These are phyloP conservation scores for Astrocystis sublimbata DNA, from an alignment of 495 filamentous ascomycete species.

Conservation along the genomic window DNA sequence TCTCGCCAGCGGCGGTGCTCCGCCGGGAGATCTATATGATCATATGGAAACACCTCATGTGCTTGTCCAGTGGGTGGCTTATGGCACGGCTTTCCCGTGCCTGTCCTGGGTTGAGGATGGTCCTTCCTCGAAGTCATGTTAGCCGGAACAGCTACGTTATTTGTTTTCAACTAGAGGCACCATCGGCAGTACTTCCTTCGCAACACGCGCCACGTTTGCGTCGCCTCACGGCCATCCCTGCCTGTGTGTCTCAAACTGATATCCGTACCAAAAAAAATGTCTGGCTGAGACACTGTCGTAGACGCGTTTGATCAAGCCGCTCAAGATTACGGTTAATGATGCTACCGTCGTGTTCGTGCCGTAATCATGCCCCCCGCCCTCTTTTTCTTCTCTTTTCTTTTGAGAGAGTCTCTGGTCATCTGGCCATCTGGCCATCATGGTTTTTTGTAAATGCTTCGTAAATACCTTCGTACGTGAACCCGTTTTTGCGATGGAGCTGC, in stretches of 20 bases:
- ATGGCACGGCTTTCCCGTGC: slow-evolving; percentile 62
- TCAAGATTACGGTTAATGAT: slow-evolving; percentile 64
- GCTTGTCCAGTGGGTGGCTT: slow-evolving; percentile 59
- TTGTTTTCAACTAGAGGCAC: slow-evolving; percentile 50
- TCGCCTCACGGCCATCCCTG: slow-evolving; percentile 45
- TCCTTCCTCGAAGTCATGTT: slow-evolving; percentile 58
- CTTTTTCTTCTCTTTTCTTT: slow-evolving; percentile 74
- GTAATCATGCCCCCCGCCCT: slow-evolving; percentile 69
- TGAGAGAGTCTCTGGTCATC: slow-evolving; percentile 75
- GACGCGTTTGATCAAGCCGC: slow-evolving; percentile 63
- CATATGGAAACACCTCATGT: slow-evolving; percentile 71
- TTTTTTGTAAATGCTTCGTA: too few relatives aligned
- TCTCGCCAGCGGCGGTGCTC: slow-evolving; percentile 73
- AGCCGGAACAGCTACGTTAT: slow-evolving; percentile 47
- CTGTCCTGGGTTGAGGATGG: slow-evolving; percentile 58
- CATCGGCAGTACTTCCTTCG: slow-evolving; percentile 48
- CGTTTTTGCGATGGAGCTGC: too few relatives aligned
- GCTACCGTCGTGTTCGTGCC: slow-evolving; percentile 62
- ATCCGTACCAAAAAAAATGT: slow-evolving; percentile 55
- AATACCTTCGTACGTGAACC: too few relatives aligned
- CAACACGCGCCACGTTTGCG: slow-evolving; percentile 43
- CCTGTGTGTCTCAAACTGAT: slow-evolving; percentile 53
- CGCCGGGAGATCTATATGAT: slow-evolving; percentile 75
- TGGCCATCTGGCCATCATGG: too few relatives aligned
- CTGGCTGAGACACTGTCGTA: slow-evolving; percentile 45